These are phyloP conservation scores for Paraphaeosphaeria minitans DNA, from an alignment of 2,329 filamentous ascomycete species.

Conservation along the genomic window DNA sequence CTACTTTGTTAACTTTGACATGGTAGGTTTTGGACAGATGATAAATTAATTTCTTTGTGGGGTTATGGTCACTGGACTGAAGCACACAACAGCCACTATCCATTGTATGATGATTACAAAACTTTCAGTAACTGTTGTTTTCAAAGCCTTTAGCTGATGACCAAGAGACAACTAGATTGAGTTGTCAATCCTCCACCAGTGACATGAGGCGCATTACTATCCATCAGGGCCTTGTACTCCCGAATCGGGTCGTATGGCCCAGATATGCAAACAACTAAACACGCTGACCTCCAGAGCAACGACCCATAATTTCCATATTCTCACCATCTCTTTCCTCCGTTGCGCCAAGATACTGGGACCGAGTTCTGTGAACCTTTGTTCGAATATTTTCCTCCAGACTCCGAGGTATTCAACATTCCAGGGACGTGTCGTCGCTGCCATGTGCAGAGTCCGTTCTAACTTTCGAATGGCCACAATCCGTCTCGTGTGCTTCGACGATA, in stretches of 20 bases:
- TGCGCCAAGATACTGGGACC: neutral
- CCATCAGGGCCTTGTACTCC: neutral
- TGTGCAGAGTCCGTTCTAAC: neutral
- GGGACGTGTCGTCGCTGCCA: neutral
- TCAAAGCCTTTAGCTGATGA: neutral
- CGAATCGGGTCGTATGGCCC: neutral
- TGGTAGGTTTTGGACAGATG: neutral
- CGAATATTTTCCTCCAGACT: neutral
- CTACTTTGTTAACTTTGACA: neutral
- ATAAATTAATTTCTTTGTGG: neutral
- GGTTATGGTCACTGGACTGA: neutral
- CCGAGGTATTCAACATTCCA: too few species aligned
- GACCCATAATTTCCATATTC: too few species aligned
- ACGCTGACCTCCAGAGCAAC: too few species aligned
- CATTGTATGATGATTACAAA: too few species aligned
- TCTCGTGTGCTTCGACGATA: neutral
- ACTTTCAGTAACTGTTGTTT: neutral
- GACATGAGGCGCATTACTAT: neutral
- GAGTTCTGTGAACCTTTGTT: neutral
- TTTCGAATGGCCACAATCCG: neutral
- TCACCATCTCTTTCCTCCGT: neutral
- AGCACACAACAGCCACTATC: too few species aligned
- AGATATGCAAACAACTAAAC: neutral
- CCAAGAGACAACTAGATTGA: neutral
- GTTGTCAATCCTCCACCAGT: neutral